Base-by-base conservation (phyloP, 768 basidiomycete species). In the Cantharellus anzutake region DNA sequence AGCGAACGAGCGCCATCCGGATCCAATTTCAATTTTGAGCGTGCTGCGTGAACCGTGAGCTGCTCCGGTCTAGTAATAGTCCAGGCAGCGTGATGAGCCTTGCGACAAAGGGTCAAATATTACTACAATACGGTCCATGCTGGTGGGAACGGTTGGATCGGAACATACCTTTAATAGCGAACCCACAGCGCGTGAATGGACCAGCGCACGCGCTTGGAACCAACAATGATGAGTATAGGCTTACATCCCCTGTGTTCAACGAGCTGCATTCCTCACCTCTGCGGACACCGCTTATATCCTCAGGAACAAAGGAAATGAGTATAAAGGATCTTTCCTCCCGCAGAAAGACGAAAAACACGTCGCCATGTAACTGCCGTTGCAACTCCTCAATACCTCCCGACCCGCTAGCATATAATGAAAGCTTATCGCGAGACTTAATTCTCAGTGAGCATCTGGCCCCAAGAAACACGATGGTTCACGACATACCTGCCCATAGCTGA, bases 111-210 rank as follows among this genome's bases (percentile, higher is more conserved):
- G 52, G 11, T 11, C 52, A 11, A 37, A 11, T 11, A 37, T 11
- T 7, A 55, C 14, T 37, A 37, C 52, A 37, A 11, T 29, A 29
- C 20, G 20, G 20, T 29, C 20, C 20, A 29, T 29, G 20, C 20
- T 29, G 20, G 35, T 11, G 35, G 7, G 52, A 11, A 55, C 7
- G 7, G 7, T 7, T 37, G 7, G 35, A 55, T 7, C 7, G 11
- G 35, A 5, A 38, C 35, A 14, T 5, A 61, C 61, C 44, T 61
- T 61, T 35, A 61, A 61, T 51, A 61, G 40, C 29, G 60, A 48
- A 34, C 60, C 59, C 14, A 61, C 61, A 20, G 59, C 60, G 14
- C 61, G 60, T 4, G 61, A 61, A 60, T 61, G 61, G 4, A 61
- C 61, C 42, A 61, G 42, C 16, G 61, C 61, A 4, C 61, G 60